Conservation (phyloP, 768 basidiomycete species). For the Mycena leptocephala region DNA sequence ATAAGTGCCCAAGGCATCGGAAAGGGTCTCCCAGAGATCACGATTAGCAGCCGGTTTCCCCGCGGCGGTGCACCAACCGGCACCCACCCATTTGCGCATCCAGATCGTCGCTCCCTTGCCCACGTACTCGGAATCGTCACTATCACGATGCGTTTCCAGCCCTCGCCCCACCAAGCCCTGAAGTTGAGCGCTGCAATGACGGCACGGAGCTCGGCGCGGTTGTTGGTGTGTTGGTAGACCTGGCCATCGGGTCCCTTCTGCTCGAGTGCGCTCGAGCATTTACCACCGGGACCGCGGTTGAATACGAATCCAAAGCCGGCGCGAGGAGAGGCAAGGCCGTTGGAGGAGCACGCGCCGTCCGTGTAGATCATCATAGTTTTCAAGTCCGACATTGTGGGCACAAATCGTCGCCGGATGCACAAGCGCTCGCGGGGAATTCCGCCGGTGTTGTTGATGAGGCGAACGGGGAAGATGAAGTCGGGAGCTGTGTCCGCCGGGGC, state of each 20-base stretch:
- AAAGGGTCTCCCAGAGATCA: conserved; percentile 46
- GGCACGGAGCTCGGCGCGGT: conserved; percentile 54
- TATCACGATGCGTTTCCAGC: conserved; percentile 48
- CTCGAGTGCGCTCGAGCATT: neutral
- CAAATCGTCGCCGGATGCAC: conserved; percentile 8
- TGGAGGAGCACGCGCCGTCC: conserved; percentile 25
- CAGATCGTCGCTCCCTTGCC: conserved; percentile 42
- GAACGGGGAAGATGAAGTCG: conserved; percentile 13
- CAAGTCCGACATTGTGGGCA: conserved; percentile 1
- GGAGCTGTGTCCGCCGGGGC: conserved; percentile 14
- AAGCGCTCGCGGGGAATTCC: conserved; percentile 1
- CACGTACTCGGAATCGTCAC: conserved; percentile 52
- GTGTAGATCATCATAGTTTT: conserved; percentile 31
- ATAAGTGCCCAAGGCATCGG: conserved; percentile 22
- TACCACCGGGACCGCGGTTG: conserved; percentile 7
- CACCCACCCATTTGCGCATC: conserved; percentile 41
- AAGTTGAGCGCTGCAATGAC: conserved; percentile 42
- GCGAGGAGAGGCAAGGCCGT: conserved; percentile 14
- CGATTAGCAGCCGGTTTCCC: conserved; percentile 38
- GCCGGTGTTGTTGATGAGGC: neutral
- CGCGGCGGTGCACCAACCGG: conserved; percentile 37
- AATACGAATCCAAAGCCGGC: conserved; percentile 24
- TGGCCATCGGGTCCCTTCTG: neutral
- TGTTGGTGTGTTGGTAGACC: conserved; percentile 41
- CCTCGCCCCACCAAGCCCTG: conserved; percentile 45